Evolutionary conservation across 2,329 filamentous ascomycete species (phyloP).

Genomic region (Basipetospora sp.): DNA sequence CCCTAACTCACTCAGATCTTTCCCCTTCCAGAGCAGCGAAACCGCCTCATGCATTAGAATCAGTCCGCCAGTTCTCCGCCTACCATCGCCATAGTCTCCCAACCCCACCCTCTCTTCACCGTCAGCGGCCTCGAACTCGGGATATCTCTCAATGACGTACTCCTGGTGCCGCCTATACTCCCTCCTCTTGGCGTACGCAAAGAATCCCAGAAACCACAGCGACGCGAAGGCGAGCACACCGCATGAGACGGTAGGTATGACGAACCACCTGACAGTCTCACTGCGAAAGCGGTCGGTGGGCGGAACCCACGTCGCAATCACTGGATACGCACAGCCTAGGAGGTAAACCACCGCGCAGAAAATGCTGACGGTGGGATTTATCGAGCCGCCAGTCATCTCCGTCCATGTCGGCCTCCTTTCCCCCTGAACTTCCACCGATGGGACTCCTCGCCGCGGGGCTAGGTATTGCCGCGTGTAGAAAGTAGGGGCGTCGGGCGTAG

Average conservation of each 20-base stretch:
- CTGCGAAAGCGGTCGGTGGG: slow-evolving; percentile 9
- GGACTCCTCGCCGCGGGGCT: no score
- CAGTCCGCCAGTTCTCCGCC: slow-evolving; percentile 12
- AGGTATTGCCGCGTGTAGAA: slow-evolving; percentile 1
- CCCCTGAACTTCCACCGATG: no score
- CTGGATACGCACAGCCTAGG: slow-evolving; percentile 18
- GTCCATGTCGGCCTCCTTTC: slow-evolving; percentile 15
- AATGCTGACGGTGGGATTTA: slow-evolving; percentile 19
- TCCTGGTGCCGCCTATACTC: slow-evolving; percentile 17
- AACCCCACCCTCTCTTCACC: slow-evolving; percentile 10
- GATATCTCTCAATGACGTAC: slow-evolving; percentile 20
- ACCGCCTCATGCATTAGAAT: slow-evolving; percentile 23
- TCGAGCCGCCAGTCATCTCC: slow-evolving; percentile 17
- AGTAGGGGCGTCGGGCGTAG: slow-evolving; percentile 15
- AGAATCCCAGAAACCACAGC: slow-evolving; percentile 21
- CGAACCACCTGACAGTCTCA: slow-evolving; percentile 14
- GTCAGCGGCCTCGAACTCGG: slow-evolving; percentile 18
- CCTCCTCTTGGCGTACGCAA: slow-evolving; percentile 15
- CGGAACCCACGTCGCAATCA: slow-evolving; percentile 19
- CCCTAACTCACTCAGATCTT: slow-evolving; percentile 11
- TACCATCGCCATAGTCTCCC: slow-evolving; percentile 10
- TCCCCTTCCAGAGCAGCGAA: slow-evolving; percentile 20
- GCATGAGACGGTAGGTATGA: slow-evolving; percentile 19
- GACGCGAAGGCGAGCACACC: slow-evolving; percentile 14
- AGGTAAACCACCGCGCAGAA: slow-evolving; percentile 17